These are phyloP conservation scores for Phellinidium pouzarii DNA, from an alignment of 1,284 basidiomycete species.

Conservation along the genomic window DNA sequence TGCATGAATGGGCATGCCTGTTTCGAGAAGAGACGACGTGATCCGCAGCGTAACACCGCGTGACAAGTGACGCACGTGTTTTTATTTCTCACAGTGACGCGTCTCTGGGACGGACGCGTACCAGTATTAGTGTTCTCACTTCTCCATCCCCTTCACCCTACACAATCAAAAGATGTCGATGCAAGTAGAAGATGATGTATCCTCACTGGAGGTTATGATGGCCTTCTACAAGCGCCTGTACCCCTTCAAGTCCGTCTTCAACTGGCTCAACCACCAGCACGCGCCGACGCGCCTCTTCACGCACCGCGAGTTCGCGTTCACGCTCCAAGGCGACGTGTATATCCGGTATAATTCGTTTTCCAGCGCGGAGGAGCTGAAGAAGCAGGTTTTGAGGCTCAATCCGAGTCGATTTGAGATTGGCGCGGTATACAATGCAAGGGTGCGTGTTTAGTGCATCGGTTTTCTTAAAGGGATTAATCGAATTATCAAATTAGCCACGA, in stretches of 20 bases:
- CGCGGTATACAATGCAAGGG: slow-evolving; percentile 85
- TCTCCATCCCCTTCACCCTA: neutral
- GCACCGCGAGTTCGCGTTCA: slow-evolving; percentile 96
- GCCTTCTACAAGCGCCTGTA: slow-evolving; percentile 90
- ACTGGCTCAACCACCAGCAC: slow-evolving; percentile 93
- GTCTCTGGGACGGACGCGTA: neutral
- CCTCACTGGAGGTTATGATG: slow-evolving; percentile 66
- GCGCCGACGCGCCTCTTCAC: slow-evolving; percentile 72
- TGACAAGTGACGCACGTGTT: slow-evolving; percentile 1
- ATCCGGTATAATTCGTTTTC: slow-evolving; percentile 92
- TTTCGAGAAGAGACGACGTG: neutral
- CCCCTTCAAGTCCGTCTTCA: slow-evolving; percentile 90
- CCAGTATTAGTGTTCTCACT: neutral
- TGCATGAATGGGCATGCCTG: neutral
- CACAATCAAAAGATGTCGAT: slow-evolving; percentile 8
- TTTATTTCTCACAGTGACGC: neutral
- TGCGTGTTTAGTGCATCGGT: slow-evolving; percentile 44
- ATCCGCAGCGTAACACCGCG: neutral
- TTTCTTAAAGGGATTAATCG: slow-evolving; percentile 4
- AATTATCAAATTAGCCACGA: slow-evolving; percentile 66
- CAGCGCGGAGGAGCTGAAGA: slow-evolving; percentile 85
- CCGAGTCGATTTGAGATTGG: slow-evolving; percentile 97
- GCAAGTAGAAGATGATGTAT: slow-evolving; percentile 28
- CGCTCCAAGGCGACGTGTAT: slow-evolving; percentile 87
- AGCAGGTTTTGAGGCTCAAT: slow-evolving; percentile 76